Evolutionary conservation across 805 yeast species (phyloP).

Genomic region (Kurtzmaniella fragi): DNA sequence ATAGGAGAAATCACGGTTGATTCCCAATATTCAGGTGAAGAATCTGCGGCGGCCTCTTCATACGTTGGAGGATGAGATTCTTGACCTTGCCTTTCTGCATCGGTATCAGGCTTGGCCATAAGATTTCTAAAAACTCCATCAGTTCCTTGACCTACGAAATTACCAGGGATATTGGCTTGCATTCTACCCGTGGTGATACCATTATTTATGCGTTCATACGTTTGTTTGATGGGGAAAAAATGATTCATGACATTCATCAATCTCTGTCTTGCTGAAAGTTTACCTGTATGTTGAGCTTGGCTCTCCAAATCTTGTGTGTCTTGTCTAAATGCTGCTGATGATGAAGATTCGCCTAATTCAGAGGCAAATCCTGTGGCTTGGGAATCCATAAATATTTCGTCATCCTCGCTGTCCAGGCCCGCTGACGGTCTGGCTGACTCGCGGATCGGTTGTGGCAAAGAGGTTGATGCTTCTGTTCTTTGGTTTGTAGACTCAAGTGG

Average conservation of each 20-base stretch:
- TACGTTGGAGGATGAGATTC: conserved; percentile 78
- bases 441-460: no score
- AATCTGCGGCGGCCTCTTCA: conserved; percentile 91
- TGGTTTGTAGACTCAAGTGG: no score
- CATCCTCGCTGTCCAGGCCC: no score
- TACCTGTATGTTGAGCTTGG: not conserved
- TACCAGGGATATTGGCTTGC: conserved; percentile 39
- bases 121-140: conserved; percentile 95
- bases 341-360: no score
- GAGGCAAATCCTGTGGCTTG: no score
- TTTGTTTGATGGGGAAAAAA: conserved; percentile 35
- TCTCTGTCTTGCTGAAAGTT: conserved; percentile 25
- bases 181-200: conserved; percentile 39
- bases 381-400: no score
- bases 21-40: conserved; percentile 97
- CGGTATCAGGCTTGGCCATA: conserved; percentile 79
- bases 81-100: conserved; percentile 20
- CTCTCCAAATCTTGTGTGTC: not conserved
- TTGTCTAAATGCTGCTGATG: no score
- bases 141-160: conserved; percentile 42
- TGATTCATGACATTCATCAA: conserved; percentile 26
- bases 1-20: conserved; percentile 74
- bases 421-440: no score
- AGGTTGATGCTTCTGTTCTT: no score
- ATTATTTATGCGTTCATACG: conserved; percentile 38